phyloP scores from a whole-genome alignment of 768 basidiomycete genomes.

The Hericium erinaceus region DNA sequence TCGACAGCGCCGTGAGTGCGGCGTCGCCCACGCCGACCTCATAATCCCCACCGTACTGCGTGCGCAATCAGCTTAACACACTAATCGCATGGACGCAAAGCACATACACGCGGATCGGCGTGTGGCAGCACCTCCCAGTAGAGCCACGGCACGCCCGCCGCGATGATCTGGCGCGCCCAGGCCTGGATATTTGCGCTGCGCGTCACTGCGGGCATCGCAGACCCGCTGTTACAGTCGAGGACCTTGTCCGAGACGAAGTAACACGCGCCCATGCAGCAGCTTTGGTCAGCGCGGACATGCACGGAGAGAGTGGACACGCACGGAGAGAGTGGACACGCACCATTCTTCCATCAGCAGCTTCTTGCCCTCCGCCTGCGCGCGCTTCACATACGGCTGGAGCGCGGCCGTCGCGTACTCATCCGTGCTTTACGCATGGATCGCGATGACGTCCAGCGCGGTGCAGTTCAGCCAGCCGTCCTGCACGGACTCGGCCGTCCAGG shows the following conservation, averaged over 20 bases:
- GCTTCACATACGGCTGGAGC: slow-evolving; percentile 14
- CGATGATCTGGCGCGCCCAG: slow-evolving; percentile 25
- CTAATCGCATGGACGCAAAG: not conserved
- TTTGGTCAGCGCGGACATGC: not conserved
- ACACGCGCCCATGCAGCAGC: not conserved
- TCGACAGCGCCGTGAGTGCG: slow-evolving; percentile 13
- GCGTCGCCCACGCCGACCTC: slow-evolving; percentile 17
- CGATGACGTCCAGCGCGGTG: slow-evolving; percentile 23
- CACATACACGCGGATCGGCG: slow-evolving; percentile 7
- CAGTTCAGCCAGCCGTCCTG: slow-evolving; percentile 18
- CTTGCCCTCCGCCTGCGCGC: slow-evolving; percentile 26
- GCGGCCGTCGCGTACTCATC: slow-evolving; percentile 21
- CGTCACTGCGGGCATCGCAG: slow-evolving; percentile 11
- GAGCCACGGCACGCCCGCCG: slow-evolving; percentile 28
- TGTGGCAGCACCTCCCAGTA: slow-evolving; percentile 32
- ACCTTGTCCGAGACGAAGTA: not conserved
- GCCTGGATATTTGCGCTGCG: slow-evolving; percentile 26
- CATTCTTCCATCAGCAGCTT: slow-evolving; percentile 30
- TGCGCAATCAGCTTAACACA: slow-evolving; percentile 21
- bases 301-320: slow-evolving; percentile 18
- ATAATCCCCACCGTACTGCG: slow-evolving; percentile 16
- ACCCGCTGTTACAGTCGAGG: slow-evolving; percentile 4
- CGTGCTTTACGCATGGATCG: slow-evolving; percentile 26
- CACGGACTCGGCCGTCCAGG: slow-evolving; percentile 21
- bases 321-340: slow-evolving; percentile 23